These are phyloP conservation scores for Coleophoma cylindrospora DNA, from an alignment of 2,329 filamentous ascomycete genomes.

Conservation along the genomic window DNA sequence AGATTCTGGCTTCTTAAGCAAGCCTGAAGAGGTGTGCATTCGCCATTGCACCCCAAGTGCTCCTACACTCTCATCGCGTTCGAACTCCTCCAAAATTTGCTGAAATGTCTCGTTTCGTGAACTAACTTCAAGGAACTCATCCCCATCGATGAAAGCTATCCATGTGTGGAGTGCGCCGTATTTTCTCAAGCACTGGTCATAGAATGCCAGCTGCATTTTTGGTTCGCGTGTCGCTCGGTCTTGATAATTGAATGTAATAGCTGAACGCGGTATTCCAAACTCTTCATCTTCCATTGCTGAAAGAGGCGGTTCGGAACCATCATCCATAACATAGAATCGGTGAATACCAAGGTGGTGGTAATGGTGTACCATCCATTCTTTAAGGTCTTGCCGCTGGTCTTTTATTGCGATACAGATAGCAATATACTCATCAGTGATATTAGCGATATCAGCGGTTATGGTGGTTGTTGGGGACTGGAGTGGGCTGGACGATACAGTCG, in stretches of 20 bases:
- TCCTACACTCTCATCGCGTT: constrained; percentile 20
- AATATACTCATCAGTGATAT: constrained; percentile 11
- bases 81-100: constrained; percentile 20
- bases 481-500: too few species aligned
- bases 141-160: constrained; percentile 26
- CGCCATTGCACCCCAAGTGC: constrained; percentile 28
- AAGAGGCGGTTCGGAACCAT: constrained; percentile 19
- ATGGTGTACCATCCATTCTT: constrained; percentile 21
- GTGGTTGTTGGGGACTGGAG: too few species aligned
- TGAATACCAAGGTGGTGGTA: constrained; percentile 20
- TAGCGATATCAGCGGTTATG: too few species aligned
- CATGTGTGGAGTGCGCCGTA: constrained; percentile 24
- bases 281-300: constrained; percentile 9
- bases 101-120: constrained; percentile 17
- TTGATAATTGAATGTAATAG: constrained; percentile 19
- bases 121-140: constrained; percentile 26
- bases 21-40: constrained; percentile 24
- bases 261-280: constrained; percentile 13
- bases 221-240: constrained; percentile 2
- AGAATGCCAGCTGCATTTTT: constrained; percentile 14
- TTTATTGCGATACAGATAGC: constrained; percentile 20
- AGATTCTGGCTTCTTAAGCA: constrained; percentile 18
- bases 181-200: constrained; percentile 15
- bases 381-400: constrained; percentile 16
- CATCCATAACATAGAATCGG: constrained; percentile 24